Evolutionary conservation across 208 protist species (phyloP).

Genomic region (Angomonas desouzai): DNA sequence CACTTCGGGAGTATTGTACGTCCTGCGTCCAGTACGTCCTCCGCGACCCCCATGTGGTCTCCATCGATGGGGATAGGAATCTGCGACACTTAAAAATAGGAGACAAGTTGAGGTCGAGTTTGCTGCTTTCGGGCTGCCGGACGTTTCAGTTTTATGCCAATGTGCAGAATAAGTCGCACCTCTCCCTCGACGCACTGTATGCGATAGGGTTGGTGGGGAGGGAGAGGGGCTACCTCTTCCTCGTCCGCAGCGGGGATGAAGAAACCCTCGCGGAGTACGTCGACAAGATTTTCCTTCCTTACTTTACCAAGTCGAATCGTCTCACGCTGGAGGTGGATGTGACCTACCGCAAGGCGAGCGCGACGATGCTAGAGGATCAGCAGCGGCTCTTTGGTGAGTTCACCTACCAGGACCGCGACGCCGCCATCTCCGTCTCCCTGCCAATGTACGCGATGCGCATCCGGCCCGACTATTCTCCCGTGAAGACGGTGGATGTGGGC

Average conservation of each 20-base stretch:
- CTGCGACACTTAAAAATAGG: conserved; percentile 52
- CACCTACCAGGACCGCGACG: conserved; percentile 76
- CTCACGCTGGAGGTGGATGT: conserved; percentile 74
- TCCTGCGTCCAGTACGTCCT: conserved; percentile 72
- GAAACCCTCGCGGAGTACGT: conserved; percentile 81
- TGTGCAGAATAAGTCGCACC: conserved; percentile 44
- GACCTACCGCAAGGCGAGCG: conserved; percentile 52
- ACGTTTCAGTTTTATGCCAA: conserved; percentile 71
- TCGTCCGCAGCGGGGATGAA: conserved; percentile 55
- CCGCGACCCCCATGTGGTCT: conserved; percentile 55
- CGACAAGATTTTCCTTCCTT: conserved; percentile 53
- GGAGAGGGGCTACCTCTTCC: conserved; percentile 73
- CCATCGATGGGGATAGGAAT: conserved; percentile 63
- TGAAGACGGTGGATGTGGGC: conserved; percentile 82
- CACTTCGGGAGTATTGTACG: conserved; percentile 62
- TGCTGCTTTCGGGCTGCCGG: conserved; percentile 48
- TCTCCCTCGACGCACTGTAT: conserved; percentile 59
- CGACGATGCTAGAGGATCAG: conserved; percentile 54
- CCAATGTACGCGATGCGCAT: conserved; percentile 82
- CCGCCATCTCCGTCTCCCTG: conserved; percentile 68
- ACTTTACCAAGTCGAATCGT: conserved; percentile 40
- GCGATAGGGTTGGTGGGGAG: conserved; percentile 65
- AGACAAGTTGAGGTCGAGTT: conserved; percentile 53
- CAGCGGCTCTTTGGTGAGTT: conserved; percentile 78
- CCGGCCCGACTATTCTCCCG: conserved; percentile 79